Conservation (phyloP, 495 filamentous ascomycete genomes). For the Penicillium alfredii region DNA sequence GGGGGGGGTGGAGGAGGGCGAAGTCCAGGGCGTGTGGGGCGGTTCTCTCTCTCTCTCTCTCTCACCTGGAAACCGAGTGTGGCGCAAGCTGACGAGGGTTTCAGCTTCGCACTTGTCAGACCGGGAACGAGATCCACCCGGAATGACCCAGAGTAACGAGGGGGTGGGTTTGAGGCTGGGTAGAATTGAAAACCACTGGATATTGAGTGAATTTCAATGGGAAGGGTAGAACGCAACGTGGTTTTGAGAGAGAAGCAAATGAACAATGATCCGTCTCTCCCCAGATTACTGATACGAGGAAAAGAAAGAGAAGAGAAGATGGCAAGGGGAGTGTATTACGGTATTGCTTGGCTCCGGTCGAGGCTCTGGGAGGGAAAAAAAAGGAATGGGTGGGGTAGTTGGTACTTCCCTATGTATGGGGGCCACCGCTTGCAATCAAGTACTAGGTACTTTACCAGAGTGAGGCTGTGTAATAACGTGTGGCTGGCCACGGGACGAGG, state of each 20-base stretch:
- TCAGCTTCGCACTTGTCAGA: constrained; percentile 36
- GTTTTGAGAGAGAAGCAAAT: background rate
- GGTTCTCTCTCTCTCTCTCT: constrained; percentile 8
- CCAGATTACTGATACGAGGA: background rate
- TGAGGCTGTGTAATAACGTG: too few species aligned
- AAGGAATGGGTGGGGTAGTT: constrained; percentile 7
- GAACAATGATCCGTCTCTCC: too few species aligned
- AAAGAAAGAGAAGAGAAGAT: background rate
- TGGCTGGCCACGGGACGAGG: too few species aligned
- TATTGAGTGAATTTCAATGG: too few species aligned
- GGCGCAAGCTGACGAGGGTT: constrained; percentile 46
- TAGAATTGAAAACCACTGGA: too few species aligned
- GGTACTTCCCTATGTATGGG: constrained; percentile 1
- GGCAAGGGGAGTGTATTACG: background rate
- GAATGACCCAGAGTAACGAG: constrained; percentile 1
- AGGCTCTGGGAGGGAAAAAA: constrained; percentile 24
- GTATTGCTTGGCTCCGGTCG: constrained; percentile 13
- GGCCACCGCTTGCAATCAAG: background rate
- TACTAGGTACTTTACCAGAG: too few species aligned
- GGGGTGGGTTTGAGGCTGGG: too few species aligned
- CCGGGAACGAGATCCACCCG: constrained; percentile 18
- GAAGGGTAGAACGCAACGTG: constrained; percentile 13
- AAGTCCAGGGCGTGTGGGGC: constrained; percentile 39
- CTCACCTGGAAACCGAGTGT: constrained; percentile 41
- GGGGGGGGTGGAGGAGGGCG: constrained; percentile 11